Evolutionary conservation across 306 rosid genomes (phyloP).

Genomic region (Vachellia pachyceras): DNA sequence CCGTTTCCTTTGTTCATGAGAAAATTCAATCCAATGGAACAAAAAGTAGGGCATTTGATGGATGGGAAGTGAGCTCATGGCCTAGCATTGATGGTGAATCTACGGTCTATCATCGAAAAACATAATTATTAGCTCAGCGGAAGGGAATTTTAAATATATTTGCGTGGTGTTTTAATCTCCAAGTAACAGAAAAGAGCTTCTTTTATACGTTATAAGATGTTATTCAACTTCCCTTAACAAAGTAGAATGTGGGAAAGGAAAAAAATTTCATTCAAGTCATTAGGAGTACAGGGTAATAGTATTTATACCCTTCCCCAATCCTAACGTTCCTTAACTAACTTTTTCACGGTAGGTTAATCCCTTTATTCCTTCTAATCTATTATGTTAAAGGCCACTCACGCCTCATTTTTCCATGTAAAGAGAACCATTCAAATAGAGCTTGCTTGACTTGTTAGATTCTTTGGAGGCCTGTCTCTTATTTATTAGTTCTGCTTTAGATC

Average conservation of each 20-base stretch:
- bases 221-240: background rate
- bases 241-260: background rate
- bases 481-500: background rate
- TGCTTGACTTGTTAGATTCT: background rate
- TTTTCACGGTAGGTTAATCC: background rate
- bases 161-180: background rate
- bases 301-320: background rate
- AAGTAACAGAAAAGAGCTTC: constrained; percentile 3
- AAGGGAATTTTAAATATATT: constrained; percentile 8
- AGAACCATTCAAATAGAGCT: background rate
- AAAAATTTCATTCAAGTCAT: background rate
- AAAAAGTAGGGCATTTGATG: background rate
- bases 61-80: background rate
- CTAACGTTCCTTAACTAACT: background rate
- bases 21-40: background rate
- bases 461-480: background rate
- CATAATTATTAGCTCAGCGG: constrained; percentile 10
- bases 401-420: background rate
- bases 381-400: background rate
- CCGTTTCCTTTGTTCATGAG: background rate
- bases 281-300: background rate
- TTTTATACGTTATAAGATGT: background rate
- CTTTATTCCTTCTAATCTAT: background rate
- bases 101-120: background rate
- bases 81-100: background rate